Evolutionary conservation across 2,329 filamentous ascomycete species (phyloP).

Genomic region (Didymella segeticola): DNA sequence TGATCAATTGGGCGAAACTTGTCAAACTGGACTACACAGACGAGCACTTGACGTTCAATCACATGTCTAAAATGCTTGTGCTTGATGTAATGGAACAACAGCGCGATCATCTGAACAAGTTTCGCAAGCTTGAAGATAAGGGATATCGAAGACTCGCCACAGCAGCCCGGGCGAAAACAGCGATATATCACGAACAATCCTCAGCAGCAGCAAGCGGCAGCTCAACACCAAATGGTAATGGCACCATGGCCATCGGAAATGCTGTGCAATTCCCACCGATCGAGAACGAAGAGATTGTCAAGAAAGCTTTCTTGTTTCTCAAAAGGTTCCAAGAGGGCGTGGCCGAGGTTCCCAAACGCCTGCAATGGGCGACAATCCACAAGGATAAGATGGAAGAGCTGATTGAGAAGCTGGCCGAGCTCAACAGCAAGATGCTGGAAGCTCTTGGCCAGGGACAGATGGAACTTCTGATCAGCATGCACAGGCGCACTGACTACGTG

Average conservation of each 20-base stretch:
- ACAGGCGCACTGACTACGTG: slow-evolving; percentile 45
- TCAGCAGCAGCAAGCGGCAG: no score
- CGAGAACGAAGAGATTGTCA: slow-evolving; percentile 16
- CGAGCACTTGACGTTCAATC: slow-evolving; percentile 41
- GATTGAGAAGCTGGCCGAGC: slow-evolving; percentile 39
- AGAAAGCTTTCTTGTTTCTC: slow-evolving; percentile 40
- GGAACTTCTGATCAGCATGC: slow-evolving; percentile 36
- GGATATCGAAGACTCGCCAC: no score
- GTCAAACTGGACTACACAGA: slow-evolving; percentile 43
- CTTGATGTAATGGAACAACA: slow-evolving; percentile 47
- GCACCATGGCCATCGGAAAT: no score
- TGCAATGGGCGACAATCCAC: slow-evolving; percentile 39
- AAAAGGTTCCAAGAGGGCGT: slow-evolving; percentile 32
- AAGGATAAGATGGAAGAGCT: slow-evolving; percentile 41
- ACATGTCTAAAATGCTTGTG: slow-evolving; percentile 41
- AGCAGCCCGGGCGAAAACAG: no score
- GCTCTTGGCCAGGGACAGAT: slow-evolving; percentile 42
- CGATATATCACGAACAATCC: no score
- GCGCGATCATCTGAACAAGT: no score
- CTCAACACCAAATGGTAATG: no score
- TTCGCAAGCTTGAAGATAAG: no score
- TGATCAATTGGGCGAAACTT: slow-evolving; percentile 48
- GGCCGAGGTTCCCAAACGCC: slow-evolving; percentile 24
- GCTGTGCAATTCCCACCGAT: not conserved
- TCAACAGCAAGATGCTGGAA: slow-evolving; percentile 48